phyloP scores from a whole-genome alignment of 1,139 yeast genomes.

The Martiniozyma asiatica region DNA sequence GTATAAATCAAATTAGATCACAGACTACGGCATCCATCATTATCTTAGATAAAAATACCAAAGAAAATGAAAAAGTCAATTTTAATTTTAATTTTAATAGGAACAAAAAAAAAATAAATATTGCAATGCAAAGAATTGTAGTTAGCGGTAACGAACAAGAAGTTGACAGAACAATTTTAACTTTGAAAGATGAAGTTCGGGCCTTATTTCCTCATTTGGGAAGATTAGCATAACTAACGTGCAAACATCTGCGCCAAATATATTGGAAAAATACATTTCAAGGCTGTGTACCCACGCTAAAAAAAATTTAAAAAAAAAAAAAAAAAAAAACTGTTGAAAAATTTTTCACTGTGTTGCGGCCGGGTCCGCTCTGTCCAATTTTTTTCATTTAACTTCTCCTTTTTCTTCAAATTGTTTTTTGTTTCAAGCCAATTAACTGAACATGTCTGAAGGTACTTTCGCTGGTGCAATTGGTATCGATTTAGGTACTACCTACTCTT shows the following conservation, averaged over 20 bases:
- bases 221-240: too few species aligned
- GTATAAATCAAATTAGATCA: constrained; percentile 12
- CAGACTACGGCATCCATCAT: constrained; percentile 13
- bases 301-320: neutral
- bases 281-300: too few species aligned
- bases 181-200: too few species aligned
- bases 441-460: constrained; percentile 98
- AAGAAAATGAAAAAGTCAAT: constrained; percentile 2
- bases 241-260: too few species aligned
- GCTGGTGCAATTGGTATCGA: constrained; percentile 98
- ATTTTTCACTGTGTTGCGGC: constrained; percentile 10
- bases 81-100: neutral
- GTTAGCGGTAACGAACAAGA: too few species aligned
- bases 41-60: constrained; percentile 8
- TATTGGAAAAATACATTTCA: too few species aligned
- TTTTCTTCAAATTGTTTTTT: constrained; percentile 1
- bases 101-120: too few species aligned
- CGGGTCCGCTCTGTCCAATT: too few species aligned
- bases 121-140: too few species aligned
- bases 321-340: constrained; percentile 5
- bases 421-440: constrained; percentile 15
- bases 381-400: neutral
- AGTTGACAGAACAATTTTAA: too few species aligned
- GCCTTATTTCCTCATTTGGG: too few species aligned
- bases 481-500: constrained; percentile 97